Conservation (phyloP, 139 green algal genomes). For the Chlorella sorokiniana region DNA sequence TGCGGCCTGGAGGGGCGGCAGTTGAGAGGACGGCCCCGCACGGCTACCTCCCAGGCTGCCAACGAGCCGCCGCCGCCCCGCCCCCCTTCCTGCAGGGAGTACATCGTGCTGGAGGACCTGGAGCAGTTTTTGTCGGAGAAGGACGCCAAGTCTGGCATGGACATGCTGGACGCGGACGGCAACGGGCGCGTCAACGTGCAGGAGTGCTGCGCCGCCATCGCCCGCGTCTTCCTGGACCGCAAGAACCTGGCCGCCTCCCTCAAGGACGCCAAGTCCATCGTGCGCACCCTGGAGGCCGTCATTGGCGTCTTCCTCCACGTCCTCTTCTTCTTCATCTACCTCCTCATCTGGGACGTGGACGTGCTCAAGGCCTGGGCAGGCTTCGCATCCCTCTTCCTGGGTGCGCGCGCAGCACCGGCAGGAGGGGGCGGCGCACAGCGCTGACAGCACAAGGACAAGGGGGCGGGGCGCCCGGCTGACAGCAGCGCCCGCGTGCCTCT, state of each 20-base stretch:
- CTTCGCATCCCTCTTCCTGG: conserved; percentile 15
- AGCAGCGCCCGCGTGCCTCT: too few relatives aligned
- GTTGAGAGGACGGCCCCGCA: background rate
- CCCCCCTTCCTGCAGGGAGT: conserved; percentile 25
- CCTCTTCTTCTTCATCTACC: conserved; percentile 60
- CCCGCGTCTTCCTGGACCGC: conserved; percentile 57
- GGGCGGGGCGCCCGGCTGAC: too few relatives aligned
- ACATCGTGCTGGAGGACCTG: conserved; percentile 61
- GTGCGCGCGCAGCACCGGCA: too few relatives aligned
- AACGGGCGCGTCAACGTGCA: conserved; percentile 52
- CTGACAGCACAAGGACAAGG: too few relatives aligned
- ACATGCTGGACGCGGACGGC: conserved; percentile 63
- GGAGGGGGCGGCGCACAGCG: too few relatives aligned
- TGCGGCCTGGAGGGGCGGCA: background rate
- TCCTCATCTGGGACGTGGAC: conserved; percentile 64
- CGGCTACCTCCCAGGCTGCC: background rate
- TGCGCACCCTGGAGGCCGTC: conserved; percentile 74
- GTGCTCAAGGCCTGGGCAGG: background rate
- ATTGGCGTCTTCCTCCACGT: conserved; percentile 38
- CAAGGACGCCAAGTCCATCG: conserved; percentile 73
- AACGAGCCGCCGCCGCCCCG: background rate
- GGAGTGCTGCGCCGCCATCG: conserved; percentile 33
- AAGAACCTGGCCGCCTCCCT: conserved; percentile 75
- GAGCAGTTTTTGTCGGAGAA: conserved; percentile 53
- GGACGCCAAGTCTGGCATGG: conserved; percentile 59